These are phyloP conservation scores for Notholithocarpus densiflorus DNA, from an alignment of 306 rosid genomes.

Conservation along the genomic window DNA sequence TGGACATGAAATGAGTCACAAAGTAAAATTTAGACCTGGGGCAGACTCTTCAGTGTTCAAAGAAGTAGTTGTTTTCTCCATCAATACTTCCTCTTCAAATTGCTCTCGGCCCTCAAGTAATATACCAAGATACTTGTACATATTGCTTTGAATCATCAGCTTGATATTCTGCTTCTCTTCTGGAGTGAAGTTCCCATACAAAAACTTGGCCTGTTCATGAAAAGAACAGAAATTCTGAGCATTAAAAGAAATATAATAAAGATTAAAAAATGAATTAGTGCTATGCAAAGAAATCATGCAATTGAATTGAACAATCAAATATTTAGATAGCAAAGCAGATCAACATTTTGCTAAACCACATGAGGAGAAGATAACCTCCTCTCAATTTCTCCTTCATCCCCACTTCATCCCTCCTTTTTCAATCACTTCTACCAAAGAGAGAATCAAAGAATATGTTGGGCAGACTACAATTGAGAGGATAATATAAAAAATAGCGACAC, in stretches of 20 bases:
- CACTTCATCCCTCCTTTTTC: neutral
- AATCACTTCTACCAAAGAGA: too few species aligned
- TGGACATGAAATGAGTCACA: constrained; percentile 6
- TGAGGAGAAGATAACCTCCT: neutral
- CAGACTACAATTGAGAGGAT: too few species aligned
- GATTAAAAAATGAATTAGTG: neutral
- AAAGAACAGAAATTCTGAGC: constrained; percentile 12
- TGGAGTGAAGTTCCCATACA: constrained; percentile 67
- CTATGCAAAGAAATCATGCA: too few species aligned
- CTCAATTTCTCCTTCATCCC: neutral
- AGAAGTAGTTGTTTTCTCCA: constrained; percentile 34
- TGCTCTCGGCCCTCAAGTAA: constrained; percentile 90
- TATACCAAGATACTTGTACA: constrained; percentile 82
- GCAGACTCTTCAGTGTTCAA: constrained; percentile 34
- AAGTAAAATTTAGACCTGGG: constrained; percentile 36
- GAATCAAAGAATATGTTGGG: too few species aligned
- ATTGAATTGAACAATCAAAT: too few species aligned
- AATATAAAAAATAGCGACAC: too few species aligned
- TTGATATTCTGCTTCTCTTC: constrained; percentile 78
- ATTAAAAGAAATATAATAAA: neutral
- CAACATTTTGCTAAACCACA: neutral
- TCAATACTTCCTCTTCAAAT: constrained; percentile 75
- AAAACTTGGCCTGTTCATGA: constrained; percentile 64
- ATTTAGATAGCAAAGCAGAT: too few species aligned
- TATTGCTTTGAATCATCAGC: constrained; percentile 88